Percentiles rank a stretch among this genome's conserved stretches.
Conservation (phyloP, 352 stramenopile species). For the Phytophthora pisi region DNA sequence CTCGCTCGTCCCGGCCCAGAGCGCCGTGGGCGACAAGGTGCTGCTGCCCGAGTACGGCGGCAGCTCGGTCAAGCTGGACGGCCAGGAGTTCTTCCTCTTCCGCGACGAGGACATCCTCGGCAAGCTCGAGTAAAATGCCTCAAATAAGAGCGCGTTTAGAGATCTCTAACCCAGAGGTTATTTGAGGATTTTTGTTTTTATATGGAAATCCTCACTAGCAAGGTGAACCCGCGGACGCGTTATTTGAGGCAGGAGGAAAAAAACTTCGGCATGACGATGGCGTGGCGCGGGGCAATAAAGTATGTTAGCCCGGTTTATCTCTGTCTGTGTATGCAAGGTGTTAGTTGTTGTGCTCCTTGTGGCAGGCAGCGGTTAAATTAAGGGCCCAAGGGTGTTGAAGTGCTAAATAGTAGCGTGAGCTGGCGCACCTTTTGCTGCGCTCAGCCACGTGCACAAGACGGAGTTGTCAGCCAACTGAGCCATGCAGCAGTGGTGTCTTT, state of each 20-base stretch:
- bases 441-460: too few species aligned
- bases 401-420: too few species aligned
- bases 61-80: slow-evolving; percentile 91
- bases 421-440: too few species aligned
- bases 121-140: slow-evolving; percentile 88
- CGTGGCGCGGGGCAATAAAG: slow-evolving; percentile 39
- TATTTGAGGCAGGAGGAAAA: background rate
- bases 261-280: background rate
- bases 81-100: slow-evolving; percentile 95
- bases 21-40: slow-evolving; percentile 94
- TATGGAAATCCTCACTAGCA: background rate
- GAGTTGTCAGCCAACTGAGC: too few species aligned
- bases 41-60: slow-evolving; percentile 97
- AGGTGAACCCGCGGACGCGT: background rate
- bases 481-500: too few species aligned
- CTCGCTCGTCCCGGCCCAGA: slow-evolving; percentile 84
- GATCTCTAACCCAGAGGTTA: background rate
- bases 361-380: too few species aligned
- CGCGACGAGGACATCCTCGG: slow-evolving; percentile 97
- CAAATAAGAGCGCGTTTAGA: background rate
- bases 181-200: background rate
- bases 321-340: background rate
- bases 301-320: slow-evolving; percentile 38
- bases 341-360: too few species aligned
- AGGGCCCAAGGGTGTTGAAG: too few species aligned